Base-by-base conservation (phyloP, 305 asterid species). In the Plantago coronopus region DNA sequence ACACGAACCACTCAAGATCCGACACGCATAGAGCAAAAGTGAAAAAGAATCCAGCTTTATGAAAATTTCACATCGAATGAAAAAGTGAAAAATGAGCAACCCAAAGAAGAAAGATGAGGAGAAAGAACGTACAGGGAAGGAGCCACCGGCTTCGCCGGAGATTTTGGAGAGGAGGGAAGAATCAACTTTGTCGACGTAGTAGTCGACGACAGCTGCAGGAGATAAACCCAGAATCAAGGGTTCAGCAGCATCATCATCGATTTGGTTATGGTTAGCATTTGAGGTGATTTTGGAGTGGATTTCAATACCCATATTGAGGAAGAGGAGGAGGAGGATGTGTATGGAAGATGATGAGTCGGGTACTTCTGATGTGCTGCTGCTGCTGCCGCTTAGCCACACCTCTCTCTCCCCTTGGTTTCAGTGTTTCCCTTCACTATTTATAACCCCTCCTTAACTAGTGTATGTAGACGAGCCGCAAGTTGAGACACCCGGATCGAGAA, bases 161-260 rank as follows among this genome's bases (percentile, higher is more conserved):
- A 91, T 86, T 37, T 81, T 79, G 72, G 98, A 86, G 83, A 91
- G 96, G 72, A 91, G 81, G 61, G 95, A 69, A 72, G 72, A 78
- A 81, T 86, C 97, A 69, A 91, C 97, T 57, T 68, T 81, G 2
- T 97, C 96, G 54, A 84, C 83, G 69, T 89, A 95, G 69, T 89
- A 95, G 81, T 91, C 98, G 29, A 91, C 96, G 61, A 91, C 68
- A 31, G 98, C 98, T 4, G 95, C 76, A 4, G 98, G 98, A 65
- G 86, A 95, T 37, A 91, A 78, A 21, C 98, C 97, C 59, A 91
- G 64, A 15, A 86, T 84, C 50, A 86, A 14, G 18, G 98, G 97
- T 21, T 64, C 72, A 48, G 38, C 59, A 44, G 64, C 43, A 57
- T 25, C 72, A 48, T 20, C 25, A 29, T 57, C 16, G 25, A 48